Conservation (phyloP, 164 flowering plant species). For the Cinnamomum chago region DNA sequence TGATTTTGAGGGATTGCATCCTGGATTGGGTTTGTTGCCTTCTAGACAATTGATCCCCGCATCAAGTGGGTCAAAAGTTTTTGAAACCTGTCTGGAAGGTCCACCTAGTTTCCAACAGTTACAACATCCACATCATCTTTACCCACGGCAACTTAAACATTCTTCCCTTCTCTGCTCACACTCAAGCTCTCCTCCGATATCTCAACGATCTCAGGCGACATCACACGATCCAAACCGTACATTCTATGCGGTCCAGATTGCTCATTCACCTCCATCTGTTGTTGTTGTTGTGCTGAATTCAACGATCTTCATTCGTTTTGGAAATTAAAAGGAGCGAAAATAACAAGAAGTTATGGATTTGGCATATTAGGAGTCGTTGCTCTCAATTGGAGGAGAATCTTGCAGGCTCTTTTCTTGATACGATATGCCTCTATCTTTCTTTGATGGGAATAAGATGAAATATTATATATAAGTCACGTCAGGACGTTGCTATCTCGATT, state of each 20-base stretch:
- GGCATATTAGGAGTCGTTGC: slow-evolving; percentile 10
- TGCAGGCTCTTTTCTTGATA: not conserved
- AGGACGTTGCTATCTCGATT: not conserved
- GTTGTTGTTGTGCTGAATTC: not conserved
- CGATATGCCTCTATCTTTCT: not conserved
- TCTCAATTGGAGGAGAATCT: not conserved
- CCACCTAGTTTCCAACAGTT: too few relatives aligned
- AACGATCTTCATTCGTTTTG: not conserved
- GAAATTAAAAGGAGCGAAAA: not conserved
- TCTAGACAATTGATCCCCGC: too few relatives aligned
- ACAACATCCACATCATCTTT: slow-evolving; percentile 61
- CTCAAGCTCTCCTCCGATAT: slow-evolving; percentile 6
- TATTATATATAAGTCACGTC: not conserved
- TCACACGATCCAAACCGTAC: not conserved
- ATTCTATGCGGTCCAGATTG: not conserved
- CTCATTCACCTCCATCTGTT: not conserved
- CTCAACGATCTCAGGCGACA: slow-evolving; percentile 18
- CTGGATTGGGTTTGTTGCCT: too few relatives aligned
- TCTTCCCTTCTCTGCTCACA: slow-evolving; percentile 4
- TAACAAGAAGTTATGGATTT: slow-evolving; percentile 1
- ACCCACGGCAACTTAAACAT: slow-evolving; percentile 68
- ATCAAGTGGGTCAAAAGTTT: too few relatives aligned
- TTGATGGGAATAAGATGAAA: not conserved
- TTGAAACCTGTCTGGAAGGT: too few relatives aligned
- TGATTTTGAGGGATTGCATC: too few relatives aligned